Evolutionary conservation across 2,329 filamentous ascomycete genomes (phyloP).

Genomic region (Aureobasidium sp.): DNA sequence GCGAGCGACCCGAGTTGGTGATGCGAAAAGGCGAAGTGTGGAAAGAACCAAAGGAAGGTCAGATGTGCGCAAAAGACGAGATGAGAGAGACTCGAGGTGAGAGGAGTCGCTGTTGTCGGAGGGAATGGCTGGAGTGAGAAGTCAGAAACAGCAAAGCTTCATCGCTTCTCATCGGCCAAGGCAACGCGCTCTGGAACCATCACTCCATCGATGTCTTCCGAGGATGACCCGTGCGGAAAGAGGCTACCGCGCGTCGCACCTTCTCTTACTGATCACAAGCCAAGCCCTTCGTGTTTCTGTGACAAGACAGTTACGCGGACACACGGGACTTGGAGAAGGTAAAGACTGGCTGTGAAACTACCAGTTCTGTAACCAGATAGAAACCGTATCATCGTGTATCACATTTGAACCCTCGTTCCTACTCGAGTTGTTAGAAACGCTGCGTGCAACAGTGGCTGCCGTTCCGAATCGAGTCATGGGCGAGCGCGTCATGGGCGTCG

Average conservation of each 20-base stretch:
- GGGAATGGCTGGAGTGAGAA: background rate
- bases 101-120: background rate
- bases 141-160: conserved; percentile 3
- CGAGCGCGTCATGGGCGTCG: conserved; percentile 4
- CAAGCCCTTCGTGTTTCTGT: background rate
- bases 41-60: background rate
- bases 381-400: background rate
- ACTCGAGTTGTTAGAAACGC: background rate
- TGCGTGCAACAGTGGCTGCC: background rate
- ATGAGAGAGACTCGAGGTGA: background rate
- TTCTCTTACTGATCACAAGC: background rate
- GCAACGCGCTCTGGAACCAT: background rate
- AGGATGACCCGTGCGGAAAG: background rate
- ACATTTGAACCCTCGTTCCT: background rate
- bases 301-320: background rate
- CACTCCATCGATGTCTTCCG: background rate
- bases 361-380: background rate
- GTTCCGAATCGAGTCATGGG: background rate
- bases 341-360: background rate
- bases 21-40: background rate
- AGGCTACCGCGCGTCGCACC: background rate
- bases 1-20: background rate
- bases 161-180: background rate
- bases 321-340: background rate
- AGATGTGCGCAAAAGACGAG: background rate